A percentile compares a stretch with the other conserved stretches of the same genome.
Evolutionary conservation across 257 asterid species (phyloP).

Genomic region (Ligustrum vulgare): DNA sequence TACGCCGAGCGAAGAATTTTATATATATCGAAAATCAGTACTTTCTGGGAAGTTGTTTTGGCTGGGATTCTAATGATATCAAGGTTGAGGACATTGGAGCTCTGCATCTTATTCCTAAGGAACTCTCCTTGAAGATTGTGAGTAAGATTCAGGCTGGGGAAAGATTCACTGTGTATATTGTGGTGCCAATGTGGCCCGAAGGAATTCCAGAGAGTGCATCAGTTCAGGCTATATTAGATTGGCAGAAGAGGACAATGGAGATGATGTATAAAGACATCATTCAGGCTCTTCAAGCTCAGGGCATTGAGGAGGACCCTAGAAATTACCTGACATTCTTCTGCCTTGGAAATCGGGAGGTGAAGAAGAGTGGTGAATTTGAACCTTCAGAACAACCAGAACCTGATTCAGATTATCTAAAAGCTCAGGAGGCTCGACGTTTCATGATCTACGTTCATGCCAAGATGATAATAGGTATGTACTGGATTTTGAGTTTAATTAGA

Average conservation of each 20-base stretch:
- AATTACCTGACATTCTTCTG: constrained; percentile 86
- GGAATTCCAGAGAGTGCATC: constrained; percentile 96
- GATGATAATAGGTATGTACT: constrained; percentile 80
- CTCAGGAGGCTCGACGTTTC: constrained; percentile 96
- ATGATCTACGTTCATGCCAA: constrained; percentile 97
- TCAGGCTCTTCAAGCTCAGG: constrained; percentile 75
- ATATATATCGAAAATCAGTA: constrained; percentile 92
- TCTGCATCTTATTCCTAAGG: constrained; percentile 78
- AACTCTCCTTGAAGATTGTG: constrained; percentile 78
- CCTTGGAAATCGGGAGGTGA: constrained; percentile 83
- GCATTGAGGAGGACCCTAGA: constrained; percentile 79
- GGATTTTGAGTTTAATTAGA: neutral
- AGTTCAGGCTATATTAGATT: constrained; percentile 91
- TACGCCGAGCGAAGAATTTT: constrained; percentile 86
- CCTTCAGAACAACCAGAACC: constrained; percentile 84
- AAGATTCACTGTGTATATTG: constrained; percentile 76
- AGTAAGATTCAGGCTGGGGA: constrained; percentile 95
- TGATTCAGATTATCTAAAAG: constrained; percentile 72
- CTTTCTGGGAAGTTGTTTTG: constrained; percentile 71
- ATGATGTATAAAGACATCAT: constrained; percentile 89
- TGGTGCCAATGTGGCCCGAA: constrained; percentile 98
- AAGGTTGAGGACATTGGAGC: constrained; percentile 90
- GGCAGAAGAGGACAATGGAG: constrained; percentile 92
- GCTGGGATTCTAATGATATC: constrained; percentile 67
- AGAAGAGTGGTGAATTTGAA: constrained; percentile 81